Base-by-base conservation (phyloP, 2,329 filamentous ascomycete species). In the Neonectria faginata region DNA sequence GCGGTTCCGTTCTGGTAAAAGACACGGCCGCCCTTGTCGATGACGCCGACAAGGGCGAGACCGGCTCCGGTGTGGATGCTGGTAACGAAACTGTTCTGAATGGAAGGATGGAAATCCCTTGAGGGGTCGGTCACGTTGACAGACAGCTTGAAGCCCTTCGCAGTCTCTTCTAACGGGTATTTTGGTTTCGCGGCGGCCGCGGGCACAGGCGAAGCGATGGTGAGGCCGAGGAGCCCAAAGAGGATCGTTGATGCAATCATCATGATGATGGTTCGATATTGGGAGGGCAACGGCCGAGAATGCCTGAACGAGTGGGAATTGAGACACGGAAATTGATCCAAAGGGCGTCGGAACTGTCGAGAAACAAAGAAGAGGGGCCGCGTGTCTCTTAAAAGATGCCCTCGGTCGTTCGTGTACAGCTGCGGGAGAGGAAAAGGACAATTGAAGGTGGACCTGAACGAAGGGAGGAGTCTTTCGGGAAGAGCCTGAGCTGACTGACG, bases 1-100 rank as follows among this genome's bases (percentile, higher is more conserved):
- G 76, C 76, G 12, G 83, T 84, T 69, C 81, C 83, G 69, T 86
- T 86, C 61, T 82, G 75, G 78, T 85, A 86, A 70, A 86, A 86
- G 62, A 81, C 57, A 8, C 67, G 67, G n/a, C 68, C 70, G 25
- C 64, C 50, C 31, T 64, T 55, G 29, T 73, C 68, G 20, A 68
- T 64, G 12, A 83, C 74, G 1, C 81, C 78, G 9, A 79, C 81
- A 2, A 79, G 77, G 57, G 77, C 78, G 10, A 76, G 62, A 1
- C 79, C 82, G 0, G 83, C 80, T 39, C 82, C 82, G 7, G 76
- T 75, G 71, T 85, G 83, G 44, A 82, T 80, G 51, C 77, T 79
- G 48, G 75, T 73, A 27, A 86, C 59, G 51, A 76, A 76, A 64
- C 72, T 78, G 70, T 78, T 74, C 39, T 85, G 75, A 66, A 85